Evolutionary conservation across 371 early-diverging fungal species (phyloP).

Genomic region (Fennellomyces sp.): DNA sequence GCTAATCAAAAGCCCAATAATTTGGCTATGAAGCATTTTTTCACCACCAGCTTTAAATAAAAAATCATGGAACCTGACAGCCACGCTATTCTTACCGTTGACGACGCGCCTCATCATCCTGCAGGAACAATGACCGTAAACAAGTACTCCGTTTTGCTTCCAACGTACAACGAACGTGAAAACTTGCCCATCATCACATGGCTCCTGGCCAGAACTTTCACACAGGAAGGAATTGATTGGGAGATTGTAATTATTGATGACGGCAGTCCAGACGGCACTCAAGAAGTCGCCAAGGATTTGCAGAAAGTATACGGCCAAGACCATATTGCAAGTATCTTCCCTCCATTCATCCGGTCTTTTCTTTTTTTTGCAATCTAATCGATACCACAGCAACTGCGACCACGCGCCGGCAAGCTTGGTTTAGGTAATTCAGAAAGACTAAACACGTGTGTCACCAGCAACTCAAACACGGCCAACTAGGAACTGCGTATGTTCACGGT

Average conservation of each 20-base stretch:
- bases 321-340: conserved; percentile 70
- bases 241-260: conserved; percentile 99
- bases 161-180: conserved; percentile 99
- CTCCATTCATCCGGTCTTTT: not conserved
- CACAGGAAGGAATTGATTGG: conserved; percentile 83
- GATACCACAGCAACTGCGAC: conserved; percentile 71
- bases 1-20: too few species aligned
- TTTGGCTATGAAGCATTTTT: too few species aligned
- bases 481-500: conserved; percentile 97
- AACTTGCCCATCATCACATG: conserved; percentile 95
- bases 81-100: conserved; percentile 48
- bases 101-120: conserved; percentile 18
- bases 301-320: conserved; percentile 86
- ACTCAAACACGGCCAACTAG: conserved; percentile 29
- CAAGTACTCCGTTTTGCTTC: conserved; percentile 92
- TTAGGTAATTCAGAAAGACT: conserved; percentile 54
- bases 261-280: conserved; percentile 98
- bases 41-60: too few species aligned
- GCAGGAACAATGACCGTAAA: conserved; percentile 36
- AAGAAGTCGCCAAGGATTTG: conserved; percentile 90
- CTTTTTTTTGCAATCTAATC: not conserved
- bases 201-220: conserved; percentile 88
- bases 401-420: conserved; percentile 96
- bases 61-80: not conserved
- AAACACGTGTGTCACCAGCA: not conserved